These are phyloP conservation scores for Phytophthora syringae DNA, from an alignment of 352 stramenopile species.

Conservation along the genomic window DNA sequence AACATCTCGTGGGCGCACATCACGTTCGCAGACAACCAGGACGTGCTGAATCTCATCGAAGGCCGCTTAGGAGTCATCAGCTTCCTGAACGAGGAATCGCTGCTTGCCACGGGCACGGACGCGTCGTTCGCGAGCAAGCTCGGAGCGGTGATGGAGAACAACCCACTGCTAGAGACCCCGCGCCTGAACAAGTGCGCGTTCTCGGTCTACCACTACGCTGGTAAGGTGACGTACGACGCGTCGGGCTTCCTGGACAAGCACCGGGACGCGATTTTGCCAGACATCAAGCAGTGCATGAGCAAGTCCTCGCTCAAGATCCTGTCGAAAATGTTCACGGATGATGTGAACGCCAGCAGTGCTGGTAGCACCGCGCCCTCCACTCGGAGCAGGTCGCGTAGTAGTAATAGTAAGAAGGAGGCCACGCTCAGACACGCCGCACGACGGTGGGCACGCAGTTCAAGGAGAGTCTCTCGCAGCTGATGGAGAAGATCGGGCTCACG, in stretches of 20 bases:
- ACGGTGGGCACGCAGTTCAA: constrained; percentile 90
- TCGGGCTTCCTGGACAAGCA: constrained; percentile 88
- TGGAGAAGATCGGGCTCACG: constrained; percentile 88
- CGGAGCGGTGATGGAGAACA: constrained; percentile 88
- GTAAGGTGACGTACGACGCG: constrained; percentile 86
- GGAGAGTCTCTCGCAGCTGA: constrained; percentile 79
- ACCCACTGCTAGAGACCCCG: constrained; percentile 84
- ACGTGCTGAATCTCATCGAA: constrained; percentile 92
- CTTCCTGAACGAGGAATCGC: constrained; percentile 91
- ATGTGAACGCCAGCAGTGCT: constrained; percentile 40
- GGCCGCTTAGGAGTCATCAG: constrained; percentile 88
- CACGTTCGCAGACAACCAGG: constrained; percentile 91
- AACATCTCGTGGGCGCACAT: constrained; percentile 93
- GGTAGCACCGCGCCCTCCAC: constrained; percentile 7
- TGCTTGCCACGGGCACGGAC: constrained; percentile 85
- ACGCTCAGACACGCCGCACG: constrained; percentile 67
- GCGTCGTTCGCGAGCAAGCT: constrained; percentile 90
- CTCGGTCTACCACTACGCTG: constrained; percentile 87
- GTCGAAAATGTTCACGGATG: constrained; percentile 73
- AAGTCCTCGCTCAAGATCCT: constrained; percentile 68
- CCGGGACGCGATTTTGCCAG: constrained; percentile 79
- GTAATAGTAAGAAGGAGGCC: constrained; percentile 51
- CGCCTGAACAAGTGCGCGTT: constrained; percentile 85
- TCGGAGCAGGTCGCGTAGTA: constrained; percentile 27
- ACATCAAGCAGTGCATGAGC: constrained; percentile 89